Percentiles rank a stretch among this genome's conserved stretches.
Conservation (phyloP, 331 rosid genomes). For the Acacia pycnantha region DNA sequence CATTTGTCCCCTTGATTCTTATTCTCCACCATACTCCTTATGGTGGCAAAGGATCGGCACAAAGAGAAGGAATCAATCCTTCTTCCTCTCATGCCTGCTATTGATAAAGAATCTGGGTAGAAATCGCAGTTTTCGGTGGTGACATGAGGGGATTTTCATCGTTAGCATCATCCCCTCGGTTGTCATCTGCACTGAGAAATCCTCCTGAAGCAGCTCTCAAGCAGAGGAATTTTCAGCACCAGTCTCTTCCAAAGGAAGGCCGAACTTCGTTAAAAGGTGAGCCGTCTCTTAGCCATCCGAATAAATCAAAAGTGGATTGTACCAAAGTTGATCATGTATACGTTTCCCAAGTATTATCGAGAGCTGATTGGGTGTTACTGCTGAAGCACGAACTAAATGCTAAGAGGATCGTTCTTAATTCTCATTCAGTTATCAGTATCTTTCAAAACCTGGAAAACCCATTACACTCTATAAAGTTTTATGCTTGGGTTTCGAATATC, state of each 20-base stretch:
- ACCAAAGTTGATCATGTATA: conserved; percentile 45
- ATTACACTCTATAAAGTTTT: conserved; percentile 51
- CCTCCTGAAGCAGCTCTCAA: conserved; percentile 31
- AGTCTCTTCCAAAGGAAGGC: neutral
- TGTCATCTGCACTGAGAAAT: conserved; percentile 34
- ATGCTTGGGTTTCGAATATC: conserved; percentile 60
- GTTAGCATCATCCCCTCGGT: conserved; percentile 40
- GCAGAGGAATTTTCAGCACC: conserved; percentile 16
- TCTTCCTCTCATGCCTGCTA: neutral
- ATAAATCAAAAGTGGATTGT: conserved; percentile 19
- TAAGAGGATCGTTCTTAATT: conserved; percentile 37
- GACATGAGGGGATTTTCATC: conserved; percentile 48
- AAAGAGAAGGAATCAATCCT: neutral
- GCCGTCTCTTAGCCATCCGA: conserved; percentile 16
- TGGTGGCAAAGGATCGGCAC: neutral
- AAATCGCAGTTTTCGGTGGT: neutral
- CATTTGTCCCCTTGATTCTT: neutral
- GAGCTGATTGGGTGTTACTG: conserved; percentile 64
- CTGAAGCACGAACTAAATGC: conserved; percentile 60
- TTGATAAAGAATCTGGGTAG: conserved; percentile 1
- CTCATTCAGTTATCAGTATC: conserved; percentile 50
- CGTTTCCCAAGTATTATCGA: conserved; percentile 54
- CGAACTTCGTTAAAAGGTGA: conserved; percentile 39
- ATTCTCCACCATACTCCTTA: neutral
- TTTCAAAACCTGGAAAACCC: conserved; percentile 69